Evolutionary conservation across 1,284 basidiomycete species (phyloP).

Genomic region (Phlebopus sp.): DNA sequence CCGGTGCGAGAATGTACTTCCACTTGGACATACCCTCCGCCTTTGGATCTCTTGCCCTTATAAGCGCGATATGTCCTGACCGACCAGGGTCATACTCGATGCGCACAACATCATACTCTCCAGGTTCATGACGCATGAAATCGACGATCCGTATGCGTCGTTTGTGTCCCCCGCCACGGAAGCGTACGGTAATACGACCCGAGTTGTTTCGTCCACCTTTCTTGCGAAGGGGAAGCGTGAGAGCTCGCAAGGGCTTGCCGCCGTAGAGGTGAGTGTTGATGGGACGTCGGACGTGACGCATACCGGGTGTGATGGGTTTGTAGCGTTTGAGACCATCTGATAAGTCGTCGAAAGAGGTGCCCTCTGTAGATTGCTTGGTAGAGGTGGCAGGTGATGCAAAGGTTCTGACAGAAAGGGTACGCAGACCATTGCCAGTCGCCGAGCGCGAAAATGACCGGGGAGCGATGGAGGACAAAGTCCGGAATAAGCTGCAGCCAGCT

Average conservation of each 20-base stretch:
- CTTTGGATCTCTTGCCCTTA: conserved; percentile 58
- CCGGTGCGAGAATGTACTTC: conserved; percentile 92
- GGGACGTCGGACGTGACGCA: conserved; percentile 85
- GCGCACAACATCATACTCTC: conserved; percentile 85
- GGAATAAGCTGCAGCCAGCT: conserved; percentile 13
- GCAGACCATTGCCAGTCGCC: conserved; percentile 1
- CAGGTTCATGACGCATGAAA: conserved; percentile 75
- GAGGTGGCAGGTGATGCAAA: conserved; percentile 37
- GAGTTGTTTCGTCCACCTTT: conserved; percentile 85
- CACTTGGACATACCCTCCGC: conserved; percentile 51
- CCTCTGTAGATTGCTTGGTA: conserved; percentile 18
- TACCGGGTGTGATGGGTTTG: conserved; percentile 83
- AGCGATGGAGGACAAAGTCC: conserved; percentile 7
- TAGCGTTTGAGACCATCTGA: conserved; percentile 80
- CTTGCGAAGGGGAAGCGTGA: conserved; percentile 82
- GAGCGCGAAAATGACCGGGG: conserved; percentile 4
- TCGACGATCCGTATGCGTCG: conserved; percentile 87
- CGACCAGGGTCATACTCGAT: conserved; percentile 97
- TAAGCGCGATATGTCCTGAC: conserved; percentile 90
- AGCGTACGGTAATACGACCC: conserved; percentile 87
- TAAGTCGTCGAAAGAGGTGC: conserved; percentile 34
- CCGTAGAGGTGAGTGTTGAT: conserved; percentile 80
- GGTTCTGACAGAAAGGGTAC: conserved; percentile 19
- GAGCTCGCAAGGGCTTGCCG: conserved; percentile 78
- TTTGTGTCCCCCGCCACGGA: conserved; percentile 89